Evolutionary conservation across 2,329 filamentous ascomycete species (phyloP).

Genomic region (Fusarium sulawesiense): DNA sequence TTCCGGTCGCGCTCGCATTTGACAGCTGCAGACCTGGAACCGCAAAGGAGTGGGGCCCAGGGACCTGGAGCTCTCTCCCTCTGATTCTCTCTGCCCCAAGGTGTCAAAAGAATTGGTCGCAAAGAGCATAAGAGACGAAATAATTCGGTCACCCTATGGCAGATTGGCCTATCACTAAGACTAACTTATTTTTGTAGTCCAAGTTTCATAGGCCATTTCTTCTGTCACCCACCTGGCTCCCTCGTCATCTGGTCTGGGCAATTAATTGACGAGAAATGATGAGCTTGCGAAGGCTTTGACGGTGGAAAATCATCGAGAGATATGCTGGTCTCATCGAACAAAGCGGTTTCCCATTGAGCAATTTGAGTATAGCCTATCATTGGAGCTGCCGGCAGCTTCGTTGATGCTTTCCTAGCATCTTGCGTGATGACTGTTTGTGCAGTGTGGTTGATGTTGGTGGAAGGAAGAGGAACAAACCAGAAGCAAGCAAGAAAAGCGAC

Average conservation of each 20-base stretch:
- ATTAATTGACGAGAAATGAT: neutral
- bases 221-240: neutral
- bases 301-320: neutral
- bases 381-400: neutral
- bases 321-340: neutral
- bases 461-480: neutral
- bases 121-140: no score
- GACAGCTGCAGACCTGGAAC: neutral
- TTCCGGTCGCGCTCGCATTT: neutral
- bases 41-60: neutral
- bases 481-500: neutral
- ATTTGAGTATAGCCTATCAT: neutral
- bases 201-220: no score
- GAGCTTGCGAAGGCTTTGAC: neutral
- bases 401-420: neutral
- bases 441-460: neutral
- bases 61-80: no score
- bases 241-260: fast-evolving
- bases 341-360: fast-evolving
- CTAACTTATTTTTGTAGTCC: no score
- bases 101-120: no score
- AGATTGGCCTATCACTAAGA: fast-evolving
- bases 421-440: neutral
- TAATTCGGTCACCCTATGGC: fast-evolving
- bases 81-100: no score